phyloP scores from a whole-genome alignment of 1,284 basidiomycete genomes.

The Sutorius eximius region DNA sequence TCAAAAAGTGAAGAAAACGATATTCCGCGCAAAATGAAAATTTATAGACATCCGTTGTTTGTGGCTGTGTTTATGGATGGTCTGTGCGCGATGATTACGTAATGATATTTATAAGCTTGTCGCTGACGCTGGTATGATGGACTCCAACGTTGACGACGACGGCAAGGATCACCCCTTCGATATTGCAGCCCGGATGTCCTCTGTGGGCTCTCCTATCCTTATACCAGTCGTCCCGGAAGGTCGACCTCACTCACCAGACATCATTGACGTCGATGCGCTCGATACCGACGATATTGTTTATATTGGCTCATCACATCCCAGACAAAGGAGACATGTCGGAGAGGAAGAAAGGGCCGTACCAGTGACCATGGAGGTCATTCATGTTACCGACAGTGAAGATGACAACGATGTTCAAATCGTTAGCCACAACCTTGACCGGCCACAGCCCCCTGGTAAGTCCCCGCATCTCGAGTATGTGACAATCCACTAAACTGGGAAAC shows the following conservation, averaged over 20 bases:
- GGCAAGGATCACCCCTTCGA: constrained; percentile 1
- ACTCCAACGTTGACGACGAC: constrained; percentile 26
- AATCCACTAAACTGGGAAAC: neutral
- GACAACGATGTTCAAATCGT: constrained; percentile 33
- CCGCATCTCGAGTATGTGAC: neutral
- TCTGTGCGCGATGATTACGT: constrained; percentile 34
- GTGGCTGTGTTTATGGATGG: constrained; percentile 32
- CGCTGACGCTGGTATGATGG: neutral
- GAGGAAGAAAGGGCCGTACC: constrained; percentile 19
- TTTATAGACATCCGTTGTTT: constrained; percentile 30
- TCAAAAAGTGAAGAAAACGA: neutral
- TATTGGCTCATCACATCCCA: constrained; percentile 23
- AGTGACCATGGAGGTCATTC: constrained; percentile 29
- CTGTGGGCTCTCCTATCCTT: constrained; percentile 13
- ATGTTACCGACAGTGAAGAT: constrained; percentile 47
- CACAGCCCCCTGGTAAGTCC: constrained; percentile 24
- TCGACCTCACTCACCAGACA: constrained; percentile 24
- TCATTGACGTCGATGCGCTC: constrained; percentile 42
- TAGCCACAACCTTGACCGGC: constrained; percentile 24
- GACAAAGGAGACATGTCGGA: constrained; percentile 30
- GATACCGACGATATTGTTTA: constrained; percentile 35
- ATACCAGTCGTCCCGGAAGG: constrained; percentile 15
- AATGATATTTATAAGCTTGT: constrained; percentile 20
- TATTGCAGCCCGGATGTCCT: constrained; percentile 22
- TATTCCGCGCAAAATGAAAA: neutral